Conservation (phyloP, 148 eudicot genomes). For the Nepenthes mirabilis region DNA sequence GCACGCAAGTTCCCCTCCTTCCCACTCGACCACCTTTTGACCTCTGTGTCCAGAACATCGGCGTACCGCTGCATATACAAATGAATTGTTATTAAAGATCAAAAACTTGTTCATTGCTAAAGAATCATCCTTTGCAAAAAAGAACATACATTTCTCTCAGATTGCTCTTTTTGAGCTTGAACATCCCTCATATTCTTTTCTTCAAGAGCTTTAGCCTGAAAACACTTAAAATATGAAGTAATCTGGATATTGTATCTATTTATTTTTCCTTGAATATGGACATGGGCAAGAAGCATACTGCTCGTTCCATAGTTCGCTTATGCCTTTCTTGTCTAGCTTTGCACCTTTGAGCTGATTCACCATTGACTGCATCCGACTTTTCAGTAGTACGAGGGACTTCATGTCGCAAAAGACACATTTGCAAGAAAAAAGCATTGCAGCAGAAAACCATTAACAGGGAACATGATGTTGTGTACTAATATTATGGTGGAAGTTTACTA, state of each 20-base stretch:
- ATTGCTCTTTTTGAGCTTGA: slow-evolving; percentile 82
- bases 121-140: slow-evolving; percentile 3
- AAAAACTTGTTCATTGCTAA: slow-evolving; percentile 3
- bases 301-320: slow-evolving; percentile 72
- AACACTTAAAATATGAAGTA: slow-evolving; percentile 7
- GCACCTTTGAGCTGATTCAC: slow-evolving; percentile 65
- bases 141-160: slow-evolving; percentile 67
- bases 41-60: slow-evolving; percentile 70
- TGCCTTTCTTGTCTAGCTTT: slow-evolving; percentile 84
- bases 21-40: slow-evolving; percentile 88
- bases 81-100: slow-evolving; percentile 5
- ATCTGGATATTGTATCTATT: neutral
- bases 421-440: neutral
- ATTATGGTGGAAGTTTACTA: slow-evolving; percentile 1
- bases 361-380: slow-evolving; percentile 24
- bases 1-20: slow-evolving; percentile 93
- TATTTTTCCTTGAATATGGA: neutral
- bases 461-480: neutral
- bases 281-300: slow-evolving; percentile 36
- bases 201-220: slow-evolving; percentile 89
- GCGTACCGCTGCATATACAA: slow-evolving; percentile 59
- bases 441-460: neutral
- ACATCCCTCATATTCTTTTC: slow-evolving; percentile 87
- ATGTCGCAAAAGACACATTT: slow-evolving; percentile 1
- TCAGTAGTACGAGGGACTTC: slow-evolving; percentile 15